A percentile compares a stretch with the other conserved stretches of the same genome.
Conservation (phyloP, 2,329 filamentous ascomycete genomes). For the Elsinoe australis region DNA sequence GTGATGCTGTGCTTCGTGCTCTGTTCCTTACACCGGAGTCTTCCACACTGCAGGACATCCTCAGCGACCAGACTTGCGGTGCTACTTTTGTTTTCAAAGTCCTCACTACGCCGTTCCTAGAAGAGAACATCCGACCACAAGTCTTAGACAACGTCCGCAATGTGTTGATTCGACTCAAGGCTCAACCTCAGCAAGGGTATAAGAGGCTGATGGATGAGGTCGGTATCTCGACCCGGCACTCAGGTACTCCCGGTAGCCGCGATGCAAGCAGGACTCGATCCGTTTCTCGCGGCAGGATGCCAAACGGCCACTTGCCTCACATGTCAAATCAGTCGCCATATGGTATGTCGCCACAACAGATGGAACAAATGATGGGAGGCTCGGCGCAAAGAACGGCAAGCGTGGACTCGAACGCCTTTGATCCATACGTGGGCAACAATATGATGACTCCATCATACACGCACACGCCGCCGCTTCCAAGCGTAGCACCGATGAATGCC, state of each 20-base stretch:
- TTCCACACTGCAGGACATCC: constrained; percentile 77
- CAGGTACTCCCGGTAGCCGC: constrained; percentile 32
- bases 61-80: constrained; percentile 84
- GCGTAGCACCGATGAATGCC: constrained; percentile 35
- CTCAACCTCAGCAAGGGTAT: constrained; percentile 89
- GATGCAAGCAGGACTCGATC: constrained; percentile 28
- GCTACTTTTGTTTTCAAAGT: constrained; percentile 98
- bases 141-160: constrained; percentile 88
- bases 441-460: constrained; percentile 31
- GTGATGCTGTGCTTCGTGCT: constrained; percentile 81
- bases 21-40: constrained; percentile 89
- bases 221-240: constrained; percentile 60
- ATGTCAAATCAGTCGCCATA: constrained; percentile 26
- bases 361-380: constrained; percentile 32
- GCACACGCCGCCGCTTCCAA: constrained; percentile 31
- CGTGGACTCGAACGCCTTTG: constrained; percentile 44
- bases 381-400: constrained; percentile 41
- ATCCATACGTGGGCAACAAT: constrained; percentile 35
- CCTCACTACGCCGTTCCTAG: constrained; percentile 92
- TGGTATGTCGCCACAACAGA: constrained; percentile 31
- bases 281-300: constrained; percentile 28
- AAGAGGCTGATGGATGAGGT: constrained; percentile 99
- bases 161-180: constrained; percentile 82
- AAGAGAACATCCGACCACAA: constrained; percentile 78
- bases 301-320: constrained; percentile 30